Percentiles rank a stretch among this genome's conserved stretches.
phyloP scores from a whole-genome alignment of 148 eudicot genomes.

The Camellia sinensis region DNA sequence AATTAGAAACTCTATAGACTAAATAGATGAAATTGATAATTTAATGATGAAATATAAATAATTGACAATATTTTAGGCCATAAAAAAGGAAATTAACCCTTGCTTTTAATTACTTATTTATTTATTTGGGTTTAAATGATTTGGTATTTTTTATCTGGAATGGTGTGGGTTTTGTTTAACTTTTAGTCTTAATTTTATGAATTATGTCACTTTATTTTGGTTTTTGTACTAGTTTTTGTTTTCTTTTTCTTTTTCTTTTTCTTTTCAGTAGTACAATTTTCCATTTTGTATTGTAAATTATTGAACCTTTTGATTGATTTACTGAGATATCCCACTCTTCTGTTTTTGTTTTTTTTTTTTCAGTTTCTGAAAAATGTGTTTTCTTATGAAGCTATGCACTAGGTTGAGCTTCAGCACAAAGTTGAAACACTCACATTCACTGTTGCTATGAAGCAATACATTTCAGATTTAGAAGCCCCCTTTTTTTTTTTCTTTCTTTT shows the following conservation, averaged over 20 bases:
- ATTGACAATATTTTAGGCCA: too few species aligned
- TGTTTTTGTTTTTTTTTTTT: background rate
- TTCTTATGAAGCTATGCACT: background rate
- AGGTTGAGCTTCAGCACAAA: background rate
- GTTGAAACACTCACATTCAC: background rate
- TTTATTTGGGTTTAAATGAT: background rate
- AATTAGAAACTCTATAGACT: too few species aligned
- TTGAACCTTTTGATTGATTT: slow-evolving; percentile 11
- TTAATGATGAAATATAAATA: too few species aligned
- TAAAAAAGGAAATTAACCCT: too few species aligned
- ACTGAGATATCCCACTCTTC: background rate
- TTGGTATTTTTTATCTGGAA: slow-evolving; percentile 1
- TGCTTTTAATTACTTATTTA: background rate
- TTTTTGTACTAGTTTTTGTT: slow-evolving; percentile 4
- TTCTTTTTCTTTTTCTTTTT: background rate
- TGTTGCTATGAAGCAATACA: background rate
- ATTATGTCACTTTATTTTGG: background rate
- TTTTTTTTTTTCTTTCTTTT: too few species aligned
- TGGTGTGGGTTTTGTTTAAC: slow-evolving; percentile 12
- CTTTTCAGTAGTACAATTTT: background rate
- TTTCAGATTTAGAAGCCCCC: too few species aligned
- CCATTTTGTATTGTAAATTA: background rate
- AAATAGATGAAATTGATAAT: too few species aligned
- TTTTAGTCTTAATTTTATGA: background rate
- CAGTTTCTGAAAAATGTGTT: background rate